A percentile compares a stretch with the other conserved stretches of the same genome.
phyloP scores from a whole-genome alignment of 2,329 filamentous ascomycete species.

The Calcarisporium arbuscula region DNA sequence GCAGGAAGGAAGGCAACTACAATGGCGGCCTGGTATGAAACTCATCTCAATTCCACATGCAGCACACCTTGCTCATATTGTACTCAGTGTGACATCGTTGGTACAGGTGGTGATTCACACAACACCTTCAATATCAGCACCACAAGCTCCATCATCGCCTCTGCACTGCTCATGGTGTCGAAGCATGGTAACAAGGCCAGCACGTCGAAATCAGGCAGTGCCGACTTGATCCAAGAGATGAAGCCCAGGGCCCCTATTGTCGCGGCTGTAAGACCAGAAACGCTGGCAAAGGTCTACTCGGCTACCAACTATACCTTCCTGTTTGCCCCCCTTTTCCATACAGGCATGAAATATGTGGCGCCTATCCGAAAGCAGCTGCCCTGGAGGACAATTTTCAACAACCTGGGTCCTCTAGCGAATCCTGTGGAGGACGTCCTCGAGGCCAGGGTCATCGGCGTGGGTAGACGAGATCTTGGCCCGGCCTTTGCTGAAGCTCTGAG shows the following conservation, averaged over 20 bases:
- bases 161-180: conserved; percentile 74
- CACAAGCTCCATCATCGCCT: conserved; percentile 86
- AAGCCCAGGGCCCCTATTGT: conserved; percentile 67
- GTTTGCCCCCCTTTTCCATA: conserved; percentile 93
- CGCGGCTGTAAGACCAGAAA: conserved; percentile 63
- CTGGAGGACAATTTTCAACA: conserved; percentile 95
- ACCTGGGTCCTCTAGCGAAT: conserved; percentile 87
- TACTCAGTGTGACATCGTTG: conserved; percentile 78
- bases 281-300: conserved; percentile 66
- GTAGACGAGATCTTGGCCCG: conserved; percentile 76
- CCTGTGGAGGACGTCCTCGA: conserved; percentile 80
- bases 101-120: conserved; percentile 92
- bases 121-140: conserved; percentile 99
- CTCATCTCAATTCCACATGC: neutral
- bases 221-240: conserved; percentile 79
- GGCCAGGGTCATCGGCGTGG: conserved; percentile 88
- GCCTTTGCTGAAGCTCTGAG: conserved; percentile 82
- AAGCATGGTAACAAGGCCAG: conserved; percentile 97
- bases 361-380: conserved; percentile 81
- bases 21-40: conserved; percentile 69
- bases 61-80: neutral
- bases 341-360: conserved; percentile 85
- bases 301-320: conserved; percentile 89
- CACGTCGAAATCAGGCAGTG: conserved; percentile 91
- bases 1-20: conserved; percentile 66